These are phyloP conservation scores for Cenchrus fungigraminus DNA, from an alignment of 176 grass and related monocot species.

Conservation along the genomic window DNA sequence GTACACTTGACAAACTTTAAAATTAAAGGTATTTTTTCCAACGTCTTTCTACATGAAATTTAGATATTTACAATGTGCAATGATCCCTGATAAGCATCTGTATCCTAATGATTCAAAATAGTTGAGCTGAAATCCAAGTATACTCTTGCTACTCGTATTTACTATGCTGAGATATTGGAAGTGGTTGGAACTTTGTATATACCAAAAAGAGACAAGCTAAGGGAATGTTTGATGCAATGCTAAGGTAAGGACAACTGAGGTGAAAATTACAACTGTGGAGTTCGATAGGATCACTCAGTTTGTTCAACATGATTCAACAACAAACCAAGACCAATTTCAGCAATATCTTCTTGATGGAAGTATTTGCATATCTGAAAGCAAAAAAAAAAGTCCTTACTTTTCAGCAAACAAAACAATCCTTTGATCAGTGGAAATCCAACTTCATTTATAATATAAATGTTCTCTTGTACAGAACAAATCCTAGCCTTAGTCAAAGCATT, in stretches of 20 bases:
- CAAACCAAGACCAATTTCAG: not conserved
- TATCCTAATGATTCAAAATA: not conserved
- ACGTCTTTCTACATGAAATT: not conserved
- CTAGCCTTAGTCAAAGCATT: too few relatives aligned
- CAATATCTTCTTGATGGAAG: not conserved
- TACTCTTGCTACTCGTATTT: not conserved
- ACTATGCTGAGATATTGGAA: not conserved
- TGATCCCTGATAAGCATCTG: not conserved
- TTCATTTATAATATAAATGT: not conserved
- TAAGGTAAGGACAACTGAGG: not conserved
- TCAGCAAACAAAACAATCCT: not conserved
- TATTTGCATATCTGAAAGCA: not conserved
- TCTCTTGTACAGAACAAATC: not conserved
- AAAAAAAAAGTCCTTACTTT: not conserved
- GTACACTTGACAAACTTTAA: not conserved
- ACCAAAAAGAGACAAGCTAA: not conserved
- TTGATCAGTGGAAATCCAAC: not conserved
- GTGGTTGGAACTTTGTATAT: not conserved
- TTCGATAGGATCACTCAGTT: not conserved
- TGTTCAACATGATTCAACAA: not conserved
- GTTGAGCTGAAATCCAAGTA: not conserved
- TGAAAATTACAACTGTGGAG: not conserved
- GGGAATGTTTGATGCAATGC: too few relatives aligned
- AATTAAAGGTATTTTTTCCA: not conserved
- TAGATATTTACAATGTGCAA: not conserved